Percentiles rank a stretch among this genome's conserved stretches.
Conservation (phyloP, 2,329 filamentous ascomycete genomes). For the Neopestalotiopsis rosae region DNA sequence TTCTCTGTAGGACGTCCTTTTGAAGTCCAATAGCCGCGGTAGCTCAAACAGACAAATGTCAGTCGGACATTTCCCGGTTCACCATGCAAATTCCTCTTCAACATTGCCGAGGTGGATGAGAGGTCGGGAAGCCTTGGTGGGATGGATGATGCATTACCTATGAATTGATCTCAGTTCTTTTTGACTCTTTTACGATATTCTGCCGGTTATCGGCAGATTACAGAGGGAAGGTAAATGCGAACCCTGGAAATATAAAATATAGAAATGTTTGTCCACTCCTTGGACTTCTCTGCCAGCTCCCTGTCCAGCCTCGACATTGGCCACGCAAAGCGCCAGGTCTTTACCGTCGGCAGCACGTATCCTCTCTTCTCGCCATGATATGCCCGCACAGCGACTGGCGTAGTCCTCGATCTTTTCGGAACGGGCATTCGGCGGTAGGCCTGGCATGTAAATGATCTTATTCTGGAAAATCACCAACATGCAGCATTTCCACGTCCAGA, state of each 20-base stretch:
- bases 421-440: constrained; percentile 73
- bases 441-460: constrained; percentile 82
- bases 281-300: constrained; percentile 18
- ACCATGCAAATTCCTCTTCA: constrained; percentile 44
- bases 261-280: constrained; percentile 44
- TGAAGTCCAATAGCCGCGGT: constrained; percentile 81
- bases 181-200: too few species aligned
- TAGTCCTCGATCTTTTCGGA: constrained; percentile 72
- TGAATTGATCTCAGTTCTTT: constrained; percentile 16
- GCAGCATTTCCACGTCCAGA: constrained; percentile 72
- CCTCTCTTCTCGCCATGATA: constrained; percentile 71
- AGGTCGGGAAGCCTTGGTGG: constrained; percentile 62
- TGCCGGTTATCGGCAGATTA: too few species aligned
- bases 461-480: constrained; percentile 82
- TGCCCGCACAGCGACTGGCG: constrained; percentile 58
- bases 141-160: constrained; percentile 65
- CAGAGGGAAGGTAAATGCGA: constrained; percentile 26
- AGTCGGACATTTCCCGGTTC: constrained; percentile 39
- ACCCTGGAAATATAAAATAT: constrained; percentile 65
- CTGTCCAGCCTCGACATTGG: constrained; percentile 42
- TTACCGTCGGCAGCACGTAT: constrained; percentile 69
- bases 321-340: constrained; percentile 64
- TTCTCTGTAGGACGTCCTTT: constrained; percentile 71
- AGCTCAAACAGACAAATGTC: constrained; percentile 61
- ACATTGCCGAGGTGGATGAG: constrained; percentile 55